Evolutionary conservation across 805 yeast species (phyloP).

Genomic region (Candida tallmaniae): DNA sequence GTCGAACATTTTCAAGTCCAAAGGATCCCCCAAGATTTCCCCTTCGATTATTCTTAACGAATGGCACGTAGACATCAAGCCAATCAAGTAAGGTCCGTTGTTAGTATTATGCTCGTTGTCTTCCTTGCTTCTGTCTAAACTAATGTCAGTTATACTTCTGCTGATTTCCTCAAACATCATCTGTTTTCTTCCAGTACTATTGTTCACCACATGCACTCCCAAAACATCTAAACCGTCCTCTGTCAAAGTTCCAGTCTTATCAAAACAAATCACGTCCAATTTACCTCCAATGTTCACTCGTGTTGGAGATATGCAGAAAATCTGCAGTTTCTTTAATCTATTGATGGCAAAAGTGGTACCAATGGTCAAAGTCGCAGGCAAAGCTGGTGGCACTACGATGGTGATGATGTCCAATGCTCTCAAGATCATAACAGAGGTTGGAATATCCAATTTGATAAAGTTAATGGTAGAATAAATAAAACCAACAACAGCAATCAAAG

Average conservation of each 20-base stretch:
- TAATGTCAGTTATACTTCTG: slow-evolving; percentile 5
- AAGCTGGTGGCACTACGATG: slow-evolving; percentile 97
- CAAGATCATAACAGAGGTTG: slow-evolving; percentile 63
- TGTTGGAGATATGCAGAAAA: slow-evolving; percentile 92
- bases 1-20: slow-evolving; percentile 90
- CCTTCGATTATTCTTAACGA: slow-evolving; percentile 76
- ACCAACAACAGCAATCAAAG: slow-evolving; percentile 77
- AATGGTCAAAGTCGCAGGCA: slow-evolving; percentile 95
- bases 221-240: slow-evolving; percentile 94
- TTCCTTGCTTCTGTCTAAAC: slow-evolving; percentile 1
- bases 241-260: slow-evolving; percentile 95
- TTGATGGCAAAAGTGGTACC: slow-evolving; percentile 91
- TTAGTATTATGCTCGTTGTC: slow-evolving; percentile 20
- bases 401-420: slow-evolving; percentile 93
- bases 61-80: slow-evolving; percentile 75
- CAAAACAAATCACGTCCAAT: slow-evolving; percentile 85
- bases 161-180: slow-evolving; percentile 29
- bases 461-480: slow-evolving; percentile 79
- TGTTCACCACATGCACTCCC: slow-evolving; percentile 44
- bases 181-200: slow-evolving; percentile 38
- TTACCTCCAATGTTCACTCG: slow-evolving; percentile 96
- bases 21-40: slow-evolving; percentile 87
- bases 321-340: slow-evolving; percentile 56
- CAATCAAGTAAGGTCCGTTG: slow-evolving; percentile 28
- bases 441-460: slow-evolving; percentile 73